Conservation (phyloP, 495 filamentous ascomycete genomes). For the Aspergillus nanangensis region DNA sequence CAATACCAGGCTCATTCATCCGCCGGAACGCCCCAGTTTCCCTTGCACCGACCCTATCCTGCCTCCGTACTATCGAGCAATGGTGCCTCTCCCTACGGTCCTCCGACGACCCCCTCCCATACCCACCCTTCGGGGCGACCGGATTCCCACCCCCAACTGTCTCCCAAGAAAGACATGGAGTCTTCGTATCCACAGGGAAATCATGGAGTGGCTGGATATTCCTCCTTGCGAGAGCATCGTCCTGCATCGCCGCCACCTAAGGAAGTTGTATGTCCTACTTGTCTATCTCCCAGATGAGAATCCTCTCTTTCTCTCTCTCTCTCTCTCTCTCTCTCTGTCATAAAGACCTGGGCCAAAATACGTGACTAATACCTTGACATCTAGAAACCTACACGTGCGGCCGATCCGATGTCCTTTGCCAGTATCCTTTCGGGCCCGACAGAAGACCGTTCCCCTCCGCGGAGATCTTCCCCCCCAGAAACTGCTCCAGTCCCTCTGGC, state of each 20-base stretch:
- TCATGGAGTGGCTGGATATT: slow-evolving; percentile 28
- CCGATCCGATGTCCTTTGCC: slow-evolving; percentile 87
- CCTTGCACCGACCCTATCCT: slow-evolving; percentile 42
- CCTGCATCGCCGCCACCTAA: slow-evolving; percentile 30
- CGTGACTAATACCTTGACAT: too few relatives aligned
- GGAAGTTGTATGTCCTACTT: slow-evolving; percentile 31
- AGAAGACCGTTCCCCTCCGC: slow-evolving; percentile 46
- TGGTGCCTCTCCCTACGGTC: slow-evolving; percentile 36
- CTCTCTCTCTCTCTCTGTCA: neutral
- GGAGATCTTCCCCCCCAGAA: slow-evolving; percentile 31
- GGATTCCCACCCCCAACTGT: slow-evolving; percentile 41
- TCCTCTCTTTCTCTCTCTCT: neutral
- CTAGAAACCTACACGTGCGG: slow-evolving; percentile 61
- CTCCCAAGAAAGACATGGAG: slow-evolving; percentile 33
- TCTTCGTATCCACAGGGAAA: slow-evolving; percentile 32
- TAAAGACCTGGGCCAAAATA: neutral
- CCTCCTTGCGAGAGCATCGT: slow-evolving; percentile 27
- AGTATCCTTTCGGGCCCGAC: slow-evolving; percentile 76
- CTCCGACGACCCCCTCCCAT: slow-evolving; percentile 37
- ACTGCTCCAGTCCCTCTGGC: slow-evolving; percentile 9
- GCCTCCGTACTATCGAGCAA: slow-evolving; percentile 34
- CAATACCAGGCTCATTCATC: slow-evolving; percentile 42
- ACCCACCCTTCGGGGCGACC: slow-evolving; percentile 41
- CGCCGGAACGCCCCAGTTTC: slow-evolving; percentile 25
- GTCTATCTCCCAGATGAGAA: neutral